Conservation (phyloP, 2,329 filamentous ascomycete species). For the Apiospora marii region DNA sequence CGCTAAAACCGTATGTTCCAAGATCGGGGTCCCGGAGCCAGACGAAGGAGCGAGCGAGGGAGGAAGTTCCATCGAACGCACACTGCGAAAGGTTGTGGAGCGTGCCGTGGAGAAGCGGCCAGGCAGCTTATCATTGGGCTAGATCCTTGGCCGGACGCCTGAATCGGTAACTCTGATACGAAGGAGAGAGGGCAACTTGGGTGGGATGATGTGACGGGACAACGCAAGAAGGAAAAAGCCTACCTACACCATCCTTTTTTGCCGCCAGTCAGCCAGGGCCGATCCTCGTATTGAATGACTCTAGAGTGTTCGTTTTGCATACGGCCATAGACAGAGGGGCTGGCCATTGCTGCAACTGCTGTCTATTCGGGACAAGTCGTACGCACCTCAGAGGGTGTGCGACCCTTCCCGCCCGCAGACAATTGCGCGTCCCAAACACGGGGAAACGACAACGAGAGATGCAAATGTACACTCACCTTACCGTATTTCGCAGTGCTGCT, state of each 20-base stretch:
- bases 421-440: conserved; percentile 17
- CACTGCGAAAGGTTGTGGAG: conserved; percentile 12
- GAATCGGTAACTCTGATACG: conserved; percentile 9
- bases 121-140: conserved; percentile 16
- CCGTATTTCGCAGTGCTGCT: not conserved
- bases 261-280: not conserved
- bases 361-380: conserved; percentile 15
- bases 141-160: conserved; percentile 17
- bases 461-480: not conserved
- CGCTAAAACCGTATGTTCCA: conserved; percentile 18
- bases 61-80: not conserved
- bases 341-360: conserved; percentile 1
- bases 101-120: conserved; percentile 17
- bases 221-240: not conserved
- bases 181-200: not conserved
- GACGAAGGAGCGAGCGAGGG: not conserved
- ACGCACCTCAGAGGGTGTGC: conserved; percentile 11
- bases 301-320: conserved; percentile 7
- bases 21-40: not conserved
- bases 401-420: not conserved
- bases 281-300: conserved; percentile 16
- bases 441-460: not conserved
- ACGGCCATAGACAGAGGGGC: not conserved
- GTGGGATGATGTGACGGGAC: conserved; percentile 11
- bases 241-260: conserved; percentile 15